Evolutionary conservation across 345 rosid species (phyloP).

Genomic region (Brassica nigra): DNA sequence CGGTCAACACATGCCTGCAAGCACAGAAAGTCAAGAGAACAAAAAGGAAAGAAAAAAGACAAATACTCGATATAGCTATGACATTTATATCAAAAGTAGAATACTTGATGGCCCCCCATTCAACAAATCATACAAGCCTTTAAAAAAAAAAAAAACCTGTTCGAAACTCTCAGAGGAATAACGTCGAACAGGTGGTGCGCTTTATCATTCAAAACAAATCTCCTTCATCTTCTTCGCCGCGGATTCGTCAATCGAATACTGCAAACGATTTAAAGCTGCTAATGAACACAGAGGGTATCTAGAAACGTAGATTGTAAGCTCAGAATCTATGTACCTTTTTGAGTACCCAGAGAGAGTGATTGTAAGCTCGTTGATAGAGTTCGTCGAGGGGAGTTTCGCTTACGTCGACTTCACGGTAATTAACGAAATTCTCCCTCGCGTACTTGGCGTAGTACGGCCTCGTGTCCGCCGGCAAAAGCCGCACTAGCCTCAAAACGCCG

Average conservation of each 20-base stretch:
- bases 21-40: slow-evolving; percentile 28
- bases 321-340: slow-evolving; percentile 54
- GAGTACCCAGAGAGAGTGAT: slow-evolving; percentile 95
- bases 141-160: background rate
- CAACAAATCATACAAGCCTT: slow-evolving; percentile 5
- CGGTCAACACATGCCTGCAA: slow-evolving; percentile 16
- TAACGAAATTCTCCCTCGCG: slow-evolving; percentile 88
- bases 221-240: slow-evolving; percentile 60
- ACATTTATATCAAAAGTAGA: slow-evolving; percentile 8
- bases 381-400: slow-evolving; percentile 60
- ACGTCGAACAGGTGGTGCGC: slow-evolving; percentile 55
- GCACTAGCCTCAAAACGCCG: slow-evolving; percentile 71
- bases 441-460: slow-evolving; percentile 90
- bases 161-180: slow-evolving; percentile 28
- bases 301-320: background rate
- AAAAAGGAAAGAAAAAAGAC: slow-evolving; percentile 29
- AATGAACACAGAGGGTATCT: slow-evolving; percentile 10
- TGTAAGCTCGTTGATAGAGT: slow-evolving; percentile 79
- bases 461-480: slow-evolving; percentile 76
- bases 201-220: slow-evolving; percentile 46
- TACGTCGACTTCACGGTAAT: slow-evolving; percentile 72
- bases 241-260: slow-evolving; percentile 86
- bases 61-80: slow-evolving; percentile 24
- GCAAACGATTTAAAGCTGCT: slow-evolving; percentile 17
- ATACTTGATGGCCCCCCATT: slow-evolving; percentile 16